phyloP scores from a whole-genome alignment of 345 rosid genomes.

The Geranium brycei region DNA sequence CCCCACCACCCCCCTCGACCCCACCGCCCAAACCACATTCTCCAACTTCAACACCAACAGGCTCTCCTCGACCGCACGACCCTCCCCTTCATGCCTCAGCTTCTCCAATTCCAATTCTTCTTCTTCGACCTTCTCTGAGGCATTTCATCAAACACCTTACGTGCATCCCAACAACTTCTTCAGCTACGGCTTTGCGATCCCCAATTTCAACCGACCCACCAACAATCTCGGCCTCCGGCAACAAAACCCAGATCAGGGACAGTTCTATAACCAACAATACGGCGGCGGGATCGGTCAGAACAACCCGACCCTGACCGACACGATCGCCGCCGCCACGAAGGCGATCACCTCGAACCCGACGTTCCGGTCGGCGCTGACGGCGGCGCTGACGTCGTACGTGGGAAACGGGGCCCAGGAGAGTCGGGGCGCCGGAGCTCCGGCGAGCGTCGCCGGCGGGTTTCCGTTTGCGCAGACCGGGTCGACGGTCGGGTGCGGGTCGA shows the following conservation, averaged over 20 bases:
- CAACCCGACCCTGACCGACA: constrained; percentile 13
- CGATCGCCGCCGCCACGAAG: constrained; percentile 20
- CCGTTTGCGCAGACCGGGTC: background rate
- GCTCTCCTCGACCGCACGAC: constrained; percentile 5
- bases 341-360: constrained; percentile 23
- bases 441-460: background rate
- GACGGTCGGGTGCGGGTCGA: background rate
- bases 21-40: constrained; percentile 24
- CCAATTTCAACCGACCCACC: constrained; percentile 5
- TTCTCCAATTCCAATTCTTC: constrained; percentile 6
- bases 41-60: constrained; percentile 10
- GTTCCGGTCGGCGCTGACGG: constrained; percentile 25
- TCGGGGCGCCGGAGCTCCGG: background rate
- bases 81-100: constrained; percentile 24
- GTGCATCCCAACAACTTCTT: background rate
- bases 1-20: constrained; percentile 61
- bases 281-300: background rate
- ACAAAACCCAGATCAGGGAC: background rate
- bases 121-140: constrained; percentile 6
- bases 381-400: constrained; percentile 22
- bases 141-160: constrained; percentile 1
- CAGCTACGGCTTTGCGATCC: background rate
- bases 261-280: constrained; percentile 4
- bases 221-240: background rate
- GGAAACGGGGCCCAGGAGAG: constrained; percentile 5